phyloP scores from a whole-genome alignment of 306 rosid genomes.

The Rosa rugosa region DNA sequence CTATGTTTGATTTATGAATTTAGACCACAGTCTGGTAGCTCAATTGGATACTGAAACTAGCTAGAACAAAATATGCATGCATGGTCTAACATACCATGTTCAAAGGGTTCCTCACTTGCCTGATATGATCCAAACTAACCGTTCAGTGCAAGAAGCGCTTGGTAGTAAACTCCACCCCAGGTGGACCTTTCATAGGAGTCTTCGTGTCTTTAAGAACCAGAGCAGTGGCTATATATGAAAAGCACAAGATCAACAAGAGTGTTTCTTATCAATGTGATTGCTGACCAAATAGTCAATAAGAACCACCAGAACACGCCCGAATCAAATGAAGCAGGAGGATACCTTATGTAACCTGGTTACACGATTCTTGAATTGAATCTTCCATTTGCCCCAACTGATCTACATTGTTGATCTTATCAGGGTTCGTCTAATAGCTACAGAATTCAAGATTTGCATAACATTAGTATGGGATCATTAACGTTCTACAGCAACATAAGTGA shows the following conservation, averaged over 20 bases:
- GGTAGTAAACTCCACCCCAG: no score
- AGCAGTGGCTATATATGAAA: slow-evolving; percentile 35
- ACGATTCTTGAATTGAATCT: slow-evolving; percentile 69
- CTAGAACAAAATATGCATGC: background rate
- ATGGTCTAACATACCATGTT: slow-evolving; percentile 34
- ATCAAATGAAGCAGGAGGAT: slow-evolving; percentile 17
- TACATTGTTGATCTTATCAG: slow-evolving; percentile 59
- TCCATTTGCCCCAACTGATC: slow-evolving; percentile 78
- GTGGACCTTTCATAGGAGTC: slow-evolving; percentile 53
- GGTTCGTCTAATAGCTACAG: slow-evolving; percentile 60
- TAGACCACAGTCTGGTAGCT: background rate
- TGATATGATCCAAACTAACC: slow-evolving; percentile 54
- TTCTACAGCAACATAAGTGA: background rate
- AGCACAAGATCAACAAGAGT: slow-evolving; percentile 39
- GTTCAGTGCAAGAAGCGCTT: slow-evolving; percentile 43
- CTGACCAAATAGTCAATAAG: slow-evolving; percentile 38
- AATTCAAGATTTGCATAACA: slow-evolving; percentile 29
- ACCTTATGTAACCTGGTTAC: slow-evolving; percentile 74
- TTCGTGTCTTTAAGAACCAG: slow-evolving; percentile 46
- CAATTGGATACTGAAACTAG: background rate
- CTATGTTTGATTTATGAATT: background rate
- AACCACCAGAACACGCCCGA: no score
- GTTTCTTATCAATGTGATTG: slow-evolving; percentile 38
- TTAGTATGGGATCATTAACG: slow-evolving; percentile 14
- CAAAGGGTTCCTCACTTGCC: slow-evolving; percentile 49